phyloP scores from a whole-genome alignment of 225 moss, liverwort and hornwort genomes.

The Takakia lepidozioides region DNA sequence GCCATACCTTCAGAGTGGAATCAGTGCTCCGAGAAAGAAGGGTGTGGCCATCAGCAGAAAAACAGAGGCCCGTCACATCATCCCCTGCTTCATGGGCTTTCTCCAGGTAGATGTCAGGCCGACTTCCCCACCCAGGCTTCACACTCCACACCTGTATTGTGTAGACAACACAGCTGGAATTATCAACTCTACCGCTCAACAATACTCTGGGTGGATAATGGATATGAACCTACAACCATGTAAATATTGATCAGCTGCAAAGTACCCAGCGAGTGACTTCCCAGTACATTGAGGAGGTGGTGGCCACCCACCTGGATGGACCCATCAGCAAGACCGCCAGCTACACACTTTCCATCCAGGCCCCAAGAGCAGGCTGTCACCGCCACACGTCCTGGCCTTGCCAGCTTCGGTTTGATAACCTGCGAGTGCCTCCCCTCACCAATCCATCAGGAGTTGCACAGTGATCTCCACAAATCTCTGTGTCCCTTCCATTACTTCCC shows the following conservation, averaged over 20 bases:
- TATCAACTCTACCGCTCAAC: not conserved
- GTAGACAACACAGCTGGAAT: not conserved
- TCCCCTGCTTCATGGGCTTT: conserved; percentile 92
- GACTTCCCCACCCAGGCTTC: conserved; percentile 98
- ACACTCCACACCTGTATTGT: conserved; percentile 81
- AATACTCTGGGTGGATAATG: not conserved
- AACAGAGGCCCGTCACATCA: conserved; percentile 89
- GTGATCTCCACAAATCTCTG: too few relatives aligned
- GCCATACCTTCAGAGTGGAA: conserved; percentile 75
- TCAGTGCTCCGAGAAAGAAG: conserved; percentile 94
- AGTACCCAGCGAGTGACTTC: too few relatives aligned
- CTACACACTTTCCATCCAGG: conserved; percentile 75
- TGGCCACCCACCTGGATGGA: conserved; percentile 70
- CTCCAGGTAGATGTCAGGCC: conserved; percentile 87
- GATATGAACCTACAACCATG: not conserved
- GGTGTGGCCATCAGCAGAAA: conserved; percentile 86
- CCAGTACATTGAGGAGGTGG: too few relatives aligned
- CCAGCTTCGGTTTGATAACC: conserved; percentile 97
- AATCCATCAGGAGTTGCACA: too few relatives aligned
- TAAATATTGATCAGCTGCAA: too few relatives aligned
- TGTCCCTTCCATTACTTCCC: too few relatives aligned
- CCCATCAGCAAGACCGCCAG: conserved; percentile 94
- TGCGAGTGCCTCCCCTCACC: too few relatives aligned
- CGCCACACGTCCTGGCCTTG: conserved; percentile 88
- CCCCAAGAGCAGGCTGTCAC: conserved; percentile 96